Evolutionary conservation across 768 basidiomycete species (phyloP).

Genomic region (Phanerochaete carnosa): DNA sequence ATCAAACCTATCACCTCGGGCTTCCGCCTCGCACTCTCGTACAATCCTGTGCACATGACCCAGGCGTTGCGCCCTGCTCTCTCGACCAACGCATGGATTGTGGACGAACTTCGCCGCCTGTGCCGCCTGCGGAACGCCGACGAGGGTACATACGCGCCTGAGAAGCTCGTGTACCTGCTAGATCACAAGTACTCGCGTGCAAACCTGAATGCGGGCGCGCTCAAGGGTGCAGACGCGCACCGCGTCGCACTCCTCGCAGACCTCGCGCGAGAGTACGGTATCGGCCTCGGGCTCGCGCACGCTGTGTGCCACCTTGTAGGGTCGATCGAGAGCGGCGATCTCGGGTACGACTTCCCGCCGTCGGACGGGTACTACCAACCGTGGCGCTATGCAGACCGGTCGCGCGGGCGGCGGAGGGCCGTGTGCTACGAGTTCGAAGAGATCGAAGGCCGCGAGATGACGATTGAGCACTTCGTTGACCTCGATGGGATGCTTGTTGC

Average conservation of each 20-base stretch:
- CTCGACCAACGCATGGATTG: conserved; percentile 22
- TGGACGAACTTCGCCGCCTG: conserved; percentile 26
- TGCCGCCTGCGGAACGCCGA: conserved; percentile 35
- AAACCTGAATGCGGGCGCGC: conserved; percentile 23
- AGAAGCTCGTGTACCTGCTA: conserved; percentile 31
- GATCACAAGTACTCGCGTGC: conserved; percentile 31
- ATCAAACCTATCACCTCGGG: too few species aligned
- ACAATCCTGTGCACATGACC: conserved; percentile 43
- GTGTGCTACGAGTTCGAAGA: conserved; percentile 16
- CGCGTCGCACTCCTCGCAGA: conserved; percentile 28
- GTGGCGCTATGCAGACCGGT: too few species aligned
- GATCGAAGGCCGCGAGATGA: conserved; percentile 8
- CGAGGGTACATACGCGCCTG: conserved; percentile 17
- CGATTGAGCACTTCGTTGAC: conserved; percentile 16
- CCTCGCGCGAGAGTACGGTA: conserved; percentile 32
- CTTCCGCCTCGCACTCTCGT: conserved; percentile 47
- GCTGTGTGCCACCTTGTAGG: conserved; percentile 27
- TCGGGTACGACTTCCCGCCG: neutral
- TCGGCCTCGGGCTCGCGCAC: conserved; percentile 35
- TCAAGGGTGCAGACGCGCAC: conserved; percentile 40
- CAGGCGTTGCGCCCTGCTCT: conserved; percentile 23
- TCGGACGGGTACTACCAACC: too few species aligned
- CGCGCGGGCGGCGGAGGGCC: neutral
- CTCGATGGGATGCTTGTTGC: conserved; percentile 14
- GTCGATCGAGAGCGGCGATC: conserved; percentile 1